Evolutionary conservation across 2,329 filamentous ascomycete species (phyloP).

Genomic region (Diaporthe caulivora): DNA sequence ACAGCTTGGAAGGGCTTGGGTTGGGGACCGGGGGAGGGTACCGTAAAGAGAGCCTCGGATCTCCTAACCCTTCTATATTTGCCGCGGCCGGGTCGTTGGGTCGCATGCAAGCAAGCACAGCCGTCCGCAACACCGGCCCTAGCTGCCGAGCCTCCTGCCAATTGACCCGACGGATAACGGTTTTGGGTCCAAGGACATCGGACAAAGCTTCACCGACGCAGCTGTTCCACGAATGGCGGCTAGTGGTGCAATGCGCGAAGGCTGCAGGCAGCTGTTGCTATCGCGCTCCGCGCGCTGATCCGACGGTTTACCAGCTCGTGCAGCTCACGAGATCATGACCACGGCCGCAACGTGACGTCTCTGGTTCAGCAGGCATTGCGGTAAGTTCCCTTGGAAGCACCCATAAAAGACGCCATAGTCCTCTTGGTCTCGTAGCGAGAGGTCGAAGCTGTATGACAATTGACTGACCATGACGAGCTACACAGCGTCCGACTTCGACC

Average conservation of each 20-base stretch:
- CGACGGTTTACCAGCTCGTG: background rate
- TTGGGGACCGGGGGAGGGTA: too few species aligned
- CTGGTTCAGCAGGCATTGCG: background rate
- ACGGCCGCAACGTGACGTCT: background rate
- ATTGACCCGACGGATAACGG: conserved; percentile 28
- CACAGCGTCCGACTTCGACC: conserved; percentile 43
- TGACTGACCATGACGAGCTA: conserved; percentile 38
- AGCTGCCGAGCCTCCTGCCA: background rate
- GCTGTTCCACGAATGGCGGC: conserved; percentile 37
- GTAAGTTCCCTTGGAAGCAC: background rate
- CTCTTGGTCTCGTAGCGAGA: background rate
- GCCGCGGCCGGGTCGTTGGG: too few species aligned
- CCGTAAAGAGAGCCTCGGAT: too few species aligned
- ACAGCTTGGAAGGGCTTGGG: too few species aligned
- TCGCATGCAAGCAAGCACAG: background rate
- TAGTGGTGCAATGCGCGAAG: background rate
- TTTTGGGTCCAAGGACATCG: conserved; percentile 17
- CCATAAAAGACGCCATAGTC: background rate
- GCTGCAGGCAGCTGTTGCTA: background rate
- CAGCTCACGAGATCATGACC: background rate
- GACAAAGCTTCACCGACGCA: conserved; percentile 31
- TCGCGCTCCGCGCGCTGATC: background rate
- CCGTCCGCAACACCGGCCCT: conserved; percentile 34
- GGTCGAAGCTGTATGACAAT: background rate
- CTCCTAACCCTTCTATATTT: background rate